phyloP scores from a whole-genome alignment of 148 eudicot species.

The Oxyria digyna region DNA sequence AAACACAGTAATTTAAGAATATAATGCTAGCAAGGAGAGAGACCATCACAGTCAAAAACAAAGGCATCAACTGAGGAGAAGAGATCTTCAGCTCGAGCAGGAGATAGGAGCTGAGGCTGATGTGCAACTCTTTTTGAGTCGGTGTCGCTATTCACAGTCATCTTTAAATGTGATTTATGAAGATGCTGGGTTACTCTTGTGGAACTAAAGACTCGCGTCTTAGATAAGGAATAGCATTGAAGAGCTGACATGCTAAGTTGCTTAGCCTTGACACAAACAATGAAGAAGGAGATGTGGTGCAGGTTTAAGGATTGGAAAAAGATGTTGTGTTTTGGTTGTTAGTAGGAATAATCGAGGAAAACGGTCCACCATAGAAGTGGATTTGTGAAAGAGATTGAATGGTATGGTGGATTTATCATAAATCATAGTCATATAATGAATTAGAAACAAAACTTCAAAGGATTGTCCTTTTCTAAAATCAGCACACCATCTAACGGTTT shows the following conservation, averaged over 20 bases:
- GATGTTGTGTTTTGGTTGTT: not conserved
- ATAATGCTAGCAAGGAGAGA: not conserved
- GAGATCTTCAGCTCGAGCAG: slow-evolving; percentile 22
- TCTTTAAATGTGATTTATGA: not conserved
- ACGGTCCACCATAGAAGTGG: not conserved
- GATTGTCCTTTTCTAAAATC: not conserved
- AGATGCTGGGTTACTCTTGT: not conserved
- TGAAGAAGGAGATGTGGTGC: slow-evolving; percentile 3
- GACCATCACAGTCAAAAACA: slow-evolving; percentile 89
- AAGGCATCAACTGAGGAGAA: slow-evolving; percentile 60
- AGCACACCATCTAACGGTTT: not conserved
- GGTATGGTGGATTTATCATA: not conserved
- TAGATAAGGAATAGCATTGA: not conserved
- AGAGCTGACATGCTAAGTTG: not conserved
- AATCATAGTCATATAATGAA: not conserved
- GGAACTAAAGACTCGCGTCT: not conserved
- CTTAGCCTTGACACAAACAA: not conserved
- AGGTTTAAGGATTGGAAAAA: not conserved
- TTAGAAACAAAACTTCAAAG: not conserved
- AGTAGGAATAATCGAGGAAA: not conserved
- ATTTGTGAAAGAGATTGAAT: not conserved
- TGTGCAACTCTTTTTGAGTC: not conserved
- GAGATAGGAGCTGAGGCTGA: slow-evolving; percentile 27
- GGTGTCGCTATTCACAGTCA: not conserved
- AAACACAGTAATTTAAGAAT: not conserved